Conservation (phyloP, 768 basidiomycete genomes). For the Auricularia sp. region DNA sequence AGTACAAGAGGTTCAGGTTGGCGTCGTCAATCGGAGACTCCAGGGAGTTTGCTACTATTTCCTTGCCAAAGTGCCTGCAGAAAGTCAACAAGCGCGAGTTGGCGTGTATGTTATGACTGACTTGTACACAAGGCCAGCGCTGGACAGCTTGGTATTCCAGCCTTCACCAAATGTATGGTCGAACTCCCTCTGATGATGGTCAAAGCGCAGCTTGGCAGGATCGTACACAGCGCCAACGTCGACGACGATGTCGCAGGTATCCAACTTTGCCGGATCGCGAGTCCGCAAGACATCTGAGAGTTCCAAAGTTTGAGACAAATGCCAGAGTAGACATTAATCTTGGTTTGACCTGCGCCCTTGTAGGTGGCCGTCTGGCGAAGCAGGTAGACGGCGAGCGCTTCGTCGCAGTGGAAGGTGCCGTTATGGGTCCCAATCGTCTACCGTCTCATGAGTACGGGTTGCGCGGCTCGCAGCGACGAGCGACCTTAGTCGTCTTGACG, state of each 20-base stretch:
- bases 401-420: conserved; percentile 95
- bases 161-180: conserved; percentile 81
- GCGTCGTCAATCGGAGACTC: conserved; percentile 43
- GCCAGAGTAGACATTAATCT: not conserved
- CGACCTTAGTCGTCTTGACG: not conserved
- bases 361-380: conserved; percentile 70
- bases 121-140: conserved; percentile 96
- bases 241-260: conserved; percentile 85
- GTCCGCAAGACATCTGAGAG: conserved; percentile 54
- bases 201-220: conserved; percentile 65
- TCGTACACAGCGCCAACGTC: conserved; percentile 95
- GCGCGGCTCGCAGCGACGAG: not conserved
- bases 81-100: no score
- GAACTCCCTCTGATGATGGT: conserved; percentile 96
- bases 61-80: conserved; percentile 75
- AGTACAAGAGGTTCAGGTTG: conserved; percentile 67
- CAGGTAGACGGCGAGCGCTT: conserved; percentile 88
- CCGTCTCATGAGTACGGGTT: not conserved
- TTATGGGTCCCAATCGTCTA: conserved; percentile 90
- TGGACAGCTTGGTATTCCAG: conserved; percentile 68
- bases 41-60: conserved; percentile 62
- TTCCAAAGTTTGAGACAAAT: conserved; percentile 4
- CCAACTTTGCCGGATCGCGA: conserved; percentile 60
- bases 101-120: conserved; percentile 25
- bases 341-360: conserved; percentile 53